Evolutionary conservation across 1,284 basidiomycete species (phyloP).

Genomic region (Mycena citricolor): DNA sequence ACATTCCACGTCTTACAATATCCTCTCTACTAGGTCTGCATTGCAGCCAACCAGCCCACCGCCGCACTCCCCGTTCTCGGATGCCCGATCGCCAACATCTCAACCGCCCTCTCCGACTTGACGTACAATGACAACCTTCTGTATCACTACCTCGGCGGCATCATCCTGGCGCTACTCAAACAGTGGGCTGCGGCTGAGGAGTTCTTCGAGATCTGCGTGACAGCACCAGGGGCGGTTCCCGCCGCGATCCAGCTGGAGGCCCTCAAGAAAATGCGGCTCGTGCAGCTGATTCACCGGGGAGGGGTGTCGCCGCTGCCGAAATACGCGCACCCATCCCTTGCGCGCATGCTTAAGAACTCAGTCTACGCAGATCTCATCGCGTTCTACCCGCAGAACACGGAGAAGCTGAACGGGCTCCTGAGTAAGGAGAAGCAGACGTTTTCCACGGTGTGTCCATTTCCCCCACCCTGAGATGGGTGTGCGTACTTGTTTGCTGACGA

Average conservation of each 20-base stretch:
- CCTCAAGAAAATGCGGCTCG: constrained; percentile 60
- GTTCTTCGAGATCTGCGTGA: constrained; percentile 75
- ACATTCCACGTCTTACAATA: no score
- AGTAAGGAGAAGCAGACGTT: constrained; percentile 58
- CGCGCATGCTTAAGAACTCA: constrained; percentile 59
- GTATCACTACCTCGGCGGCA: constrained; percentile 76
- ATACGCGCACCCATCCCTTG: constrained; percentile 59
- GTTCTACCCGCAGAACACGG: constrained; percentile 57
- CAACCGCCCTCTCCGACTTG: constrained; percentile 53
- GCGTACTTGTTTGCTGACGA: constrained; percentile 15
- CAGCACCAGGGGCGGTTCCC: constrained; percentile 63
- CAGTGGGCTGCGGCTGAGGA: constrained; percentile 67
- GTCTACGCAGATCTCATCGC: constrained; percentile 61
- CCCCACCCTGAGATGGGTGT: no score
- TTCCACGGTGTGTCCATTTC: constrained; percentile 39
- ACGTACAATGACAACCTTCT: constrained; percentile 72
- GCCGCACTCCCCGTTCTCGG: constrained; percentile 57
- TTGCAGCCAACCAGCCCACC: constrained; percentile 50
- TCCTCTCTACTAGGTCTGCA: constrained; percentile 43
- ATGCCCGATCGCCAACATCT: constrained; percentile 59
- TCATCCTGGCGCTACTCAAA: constrained; percentile 59
- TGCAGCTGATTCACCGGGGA: constrained; percentile 17
- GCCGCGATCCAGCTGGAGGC: constrained; percentile 82
- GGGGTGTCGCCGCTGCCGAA: constrained; percentile 62
- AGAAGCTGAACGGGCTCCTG: constrained; percentile 41